phyloP scores from a whole-genome alignment of 495 filamentous ascomycete species.

The Lepidopterella palustris region DNA sequence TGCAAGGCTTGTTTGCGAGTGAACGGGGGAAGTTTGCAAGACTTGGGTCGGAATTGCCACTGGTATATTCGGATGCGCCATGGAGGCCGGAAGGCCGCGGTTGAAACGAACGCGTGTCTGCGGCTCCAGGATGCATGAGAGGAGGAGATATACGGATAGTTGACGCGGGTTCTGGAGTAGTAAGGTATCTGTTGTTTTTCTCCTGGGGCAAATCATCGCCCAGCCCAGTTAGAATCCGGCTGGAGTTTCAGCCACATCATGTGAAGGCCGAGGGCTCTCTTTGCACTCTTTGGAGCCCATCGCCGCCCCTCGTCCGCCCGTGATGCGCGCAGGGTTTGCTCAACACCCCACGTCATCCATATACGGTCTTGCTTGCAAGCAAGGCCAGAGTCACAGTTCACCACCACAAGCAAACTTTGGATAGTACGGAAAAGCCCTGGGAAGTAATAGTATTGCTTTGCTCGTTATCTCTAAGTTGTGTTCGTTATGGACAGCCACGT shows the following conservation, averaged over 20 bases:
- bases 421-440: too few species aligned
- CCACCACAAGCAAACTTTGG: too few species aligned
- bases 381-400: too few species aligned
- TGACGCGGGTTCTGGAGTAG: too few species aligned
- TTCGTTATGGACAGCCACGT: too few species aligned
- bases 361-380: neutral
- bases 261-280: neutral
- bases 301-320: neutral
- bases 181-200: neutral
- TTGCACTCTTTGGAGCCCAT: too few species aligned
- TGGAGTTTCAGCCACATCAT: neutral
- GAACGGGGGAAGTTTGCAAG: conserved; percentile 22
- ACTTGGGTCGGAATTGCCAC: conserved; percentile 14
- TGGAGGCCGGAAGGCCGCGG: conserved; percentile 1
- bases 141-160: neutral
- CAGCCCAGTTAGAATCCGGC: neutral
- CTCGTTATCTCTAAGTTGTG: too few species aligned
- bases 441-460: too few species aligned
- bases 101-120: neutral
- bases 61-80: conserved; percentile 6
- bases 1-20: conserved; percentile 10
- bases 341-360: neutral
- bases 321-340: neutral
- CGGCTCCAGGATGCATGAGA: neutral
- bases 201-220: too few species aligned